Conservation (phyloP, 805 yeast genomes). For the Kazachstania psychrophila region DNA sequence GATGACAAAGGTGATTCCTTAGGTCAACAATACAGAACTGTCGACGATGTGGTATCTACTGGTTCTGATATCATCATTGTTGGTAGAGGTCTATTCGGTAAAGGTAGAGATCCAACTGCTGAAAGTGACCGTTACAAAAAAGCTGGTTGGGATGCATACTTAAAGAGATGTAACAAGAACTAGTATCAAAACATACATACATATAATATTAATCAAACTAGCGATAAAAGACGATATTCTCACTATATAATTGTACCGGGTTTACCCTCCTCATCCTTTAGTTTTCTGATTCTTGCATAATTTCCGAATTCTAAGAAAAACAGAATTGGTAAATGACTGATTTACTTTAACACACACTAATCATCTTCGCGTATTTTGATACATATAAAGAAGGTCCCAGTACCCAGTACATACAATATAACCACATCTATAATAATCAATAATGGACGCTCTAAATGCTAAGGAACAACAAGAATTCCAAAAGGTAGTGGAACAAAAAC, state of each 20-base stretch:
- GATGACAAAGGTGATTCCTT: conserved; percentile 93
- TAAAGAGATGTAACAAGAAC: conserved; percentile 29
- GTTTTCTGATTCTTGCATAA: no score
- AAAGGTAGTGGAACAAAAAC: conserved; percentile 91
- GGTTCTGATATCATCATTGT: conserved; percentile 96
- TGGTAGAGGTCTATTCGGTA: conserved; percentile 94
- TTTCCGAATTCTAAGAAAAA: no score
- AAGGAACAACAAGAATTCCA: conserved; percentile 96
- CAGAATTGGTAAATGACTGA: no score
- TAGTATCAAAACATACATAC: no score
- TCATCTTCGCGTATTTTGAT: no score
- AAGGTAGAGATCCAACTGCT: conserved; percentile 80
- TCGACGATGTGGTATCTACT: conserved; percentile 65
- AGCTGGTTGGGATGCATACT: conserved; percentile 94
- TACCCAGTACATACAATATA: no score
- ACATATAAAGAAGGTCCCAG: no score
- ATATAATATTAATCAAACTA: no score
- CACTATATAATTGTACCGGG: no score
- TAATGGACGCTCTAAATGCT: conserved; percentile 88
- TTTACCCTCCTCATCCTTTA: no score
- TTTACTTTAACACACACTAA: no score
- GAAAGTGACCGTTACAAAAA: conserved; percentile 83
- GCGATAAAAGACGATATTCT: no score
- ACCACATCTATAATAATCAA: conserved; percentile 20
- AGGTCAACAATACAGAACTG: conserved; percentile 96